These are phyloP conservation scores for Zasmidium citrigriseum DNA, from an alignment of 2,329 filamentous ascomycete genomes.

Conservation along the genomic window DNA sequence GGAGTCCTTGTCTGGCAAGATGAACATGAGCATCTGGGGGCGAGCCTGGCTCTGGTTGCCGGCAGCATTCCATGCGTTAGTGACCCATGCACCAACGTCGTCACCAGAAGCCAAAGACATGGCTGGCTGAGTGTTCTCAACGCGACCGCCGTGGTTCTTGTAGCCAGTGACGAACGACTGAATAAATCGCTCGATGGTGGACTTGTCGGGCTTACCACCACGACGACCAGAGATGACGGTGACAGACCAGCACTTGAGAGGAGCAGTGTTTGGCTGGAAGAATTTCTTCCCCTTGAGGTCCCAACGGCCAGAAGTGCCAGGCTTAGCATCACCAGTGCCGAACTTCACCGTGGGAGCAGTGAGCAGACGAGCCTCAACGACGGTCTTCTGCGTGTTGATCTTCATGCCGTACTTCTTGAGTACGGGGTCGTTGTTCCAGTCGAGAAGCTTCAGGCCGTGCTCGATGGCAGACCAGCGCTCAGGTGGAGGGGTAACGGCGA, in stretches of 20 bases:
- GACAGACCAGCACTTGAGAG: conserved; percentile 73
- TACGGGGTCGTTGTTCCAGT: conserved; percentile 69
- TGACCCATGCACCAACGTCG: conserved; percentile 34
- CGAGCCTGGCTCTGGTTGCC: conserved; percentile 55
- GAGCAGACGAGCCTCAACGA: conserved; percentile 68
- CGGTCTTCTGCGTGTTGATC: conserved; percentile 65
- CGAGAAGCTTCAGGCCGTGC: conserved; percentile 64
- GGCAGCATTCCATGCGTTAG: conserved; percentile 54
- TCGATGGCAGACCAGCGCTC: conserved; percentile 70
- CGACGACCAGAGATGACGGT: conserved; percentile 63
- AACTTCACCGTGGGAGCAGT: conserved; percentile 72
- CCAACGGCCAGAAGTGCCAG: conserved; percentile 75
- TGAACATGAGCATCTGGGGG: conserved; percentile 78
- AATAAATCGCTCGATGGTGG: conserved; percentile 55
- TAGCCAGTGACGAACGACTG: conserved; percentile 64
- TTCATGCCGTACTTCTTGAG: conserved; percentile 72
- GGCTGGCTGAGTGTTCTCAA: conserved; percentile 50
- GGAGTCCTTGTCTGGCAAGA: conserved; percentile 71
- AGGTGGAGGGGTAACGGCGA: conserved; percentile 76
- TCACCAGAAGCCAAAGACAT: conserved; percentile 39
- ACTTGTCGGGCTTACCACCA: conserved; percentile 43
- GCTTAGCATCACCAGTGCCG: conserved; percentile 54
- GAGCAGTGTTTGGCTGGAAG: conserved; percentile 58
- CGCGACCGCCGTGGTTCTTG: conserved; percentile 60
- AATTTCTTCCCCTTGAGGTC: conserved; percentile 83